These are phyloP conservation scores for Backusella macrospora DNA, from an alignment of 192 early-diverging fungal species.

Conservation along the genomic window DNA sequence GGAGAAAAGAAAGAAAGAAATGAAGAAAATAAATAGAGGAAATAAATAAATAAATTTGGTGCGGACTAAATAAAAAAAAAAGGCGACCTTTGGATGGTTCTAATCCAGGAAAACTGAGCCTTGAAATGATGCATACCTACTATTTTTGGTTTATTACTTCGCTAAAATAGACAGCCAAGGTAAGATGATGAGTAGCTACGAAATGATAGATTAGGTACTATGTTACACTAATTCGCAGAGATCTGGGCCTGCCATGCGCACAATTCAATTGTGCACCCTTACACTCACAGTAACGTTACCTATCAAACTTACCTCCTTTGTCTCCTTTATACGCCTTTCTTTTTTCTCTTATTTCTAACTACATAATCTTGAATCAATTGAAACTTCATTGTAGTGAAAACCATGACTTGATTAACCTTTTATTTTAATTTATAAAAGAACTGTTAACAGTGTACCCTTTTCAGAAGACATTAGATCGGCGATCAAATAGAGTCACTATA, in stretches of 20 bases:
- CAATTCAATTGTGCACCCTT: not conserved
- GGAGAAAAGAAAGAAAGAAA: slow-evolving; percentile 15
- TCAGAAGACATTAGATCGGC: slow-evolving; percentile 6
- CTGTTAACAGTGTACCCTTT: not conserved
- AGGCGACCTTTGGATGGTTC: not conserved
- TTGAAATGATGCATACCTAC: slow-evolving; percentile 12
- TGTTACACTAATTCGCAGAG: slow-evolving; percentile 12
- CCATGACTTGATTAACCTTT: not conserved
- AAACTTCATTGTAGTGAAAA: not conserved
- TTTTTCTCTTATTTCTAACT: not conserved
- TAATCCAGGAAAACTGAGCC: slow-evolving; percentile 7
- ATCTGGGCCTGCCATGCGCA: slow-evolving; percentile 14
- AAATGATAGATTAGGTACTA: not conserved
- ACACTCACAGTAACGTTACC: slow-evolving; percentile 1
- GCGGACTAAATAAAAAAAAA: slow-evolving; percentile 21
- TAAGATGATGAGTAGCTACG: not conserved
- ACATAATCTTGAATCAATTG: not conserved
- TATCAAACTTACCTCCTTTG: slow-evolving; percentile 10
- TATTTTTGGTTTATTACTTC: slow-evolving; percentile 5
- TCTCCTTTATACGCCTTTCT: not conserved
- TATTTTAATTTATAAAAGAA: not conserved
- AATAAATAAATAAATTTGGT: slow-evolving; percentile 7
- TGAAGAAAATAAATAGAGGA: slow-evolving; percentile 13
- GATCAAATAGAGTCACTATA: not conserved
- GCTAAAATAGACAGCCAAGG: not conserved